Percentiles rank a stretch among this genome's conserved stretches.
These are phyloP conservation scores for Vaccinium darrowii DNA, from an alignment of 148 eudicot genomes.

Conservation along the genomic window DNA sequence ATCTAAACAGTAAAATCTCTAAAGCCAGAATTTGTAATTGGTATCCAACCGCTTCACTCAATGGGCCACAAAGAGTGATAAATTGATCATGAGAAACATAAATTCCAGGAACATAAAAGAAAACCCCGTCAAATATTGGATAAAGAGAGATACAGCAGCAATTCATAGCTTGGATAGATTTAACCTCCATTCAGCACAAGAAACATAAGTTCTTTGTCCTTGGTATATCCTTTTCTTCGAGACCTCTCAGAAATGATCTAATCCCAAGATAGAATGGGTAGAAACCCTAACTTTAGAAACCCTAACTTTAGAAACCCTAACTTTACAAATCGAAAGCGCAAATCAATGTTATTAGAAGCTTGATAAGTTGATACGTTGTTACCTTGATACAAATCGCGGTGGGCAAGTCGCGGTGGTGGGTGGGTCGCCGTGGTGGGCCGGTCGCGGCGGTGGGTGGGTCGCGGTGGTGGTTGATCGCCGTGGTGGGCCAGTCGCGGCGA, in stretches of 20 bases:
- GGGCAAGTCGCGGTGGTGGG: too few relatives aligned
- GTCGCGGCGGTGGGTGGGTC: too few relatives aligned
- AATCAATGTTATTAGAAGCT: too few relatives aligned
- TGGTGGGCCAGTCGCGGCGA: too few relatives aligned
- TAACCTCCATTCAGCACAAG: conserved; percentile 32
- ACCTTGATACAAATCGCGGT: too few relatives aligned
- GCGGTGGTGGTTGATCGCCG: too few relatives aligned
- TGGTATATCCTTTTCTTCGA: conserved; percentile 59
- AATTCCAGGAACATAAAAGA: background rate
- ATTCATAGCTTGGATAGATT: background rate
- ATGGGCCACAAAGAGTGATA: background rate
- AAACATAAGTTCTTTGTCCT: conserved; percentile 47
- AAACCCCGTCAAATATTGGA: background rate
- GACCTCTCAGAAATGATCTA: conserved; percentile 69
- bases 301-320: too few relatives aligned
- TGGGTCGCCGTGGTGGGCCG: too few relatives aligned
- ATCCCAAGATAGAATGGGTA: conserved; percentile 74
- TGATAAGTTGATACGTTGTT: too few relatives aligned
- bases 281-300: too few relatives aligned
- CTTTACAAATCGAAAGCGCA: too few relatives aligned
- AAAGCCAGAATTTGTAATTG: background rate
- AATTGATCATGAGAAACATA: background rate
- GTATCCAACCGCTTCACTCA: background rate
- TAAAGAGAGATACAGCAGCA: background rate
- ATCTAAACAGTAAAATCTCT: background rate